Conservation (phyloP, 805 yeast species). For the Pichia scutulata region DNA sequence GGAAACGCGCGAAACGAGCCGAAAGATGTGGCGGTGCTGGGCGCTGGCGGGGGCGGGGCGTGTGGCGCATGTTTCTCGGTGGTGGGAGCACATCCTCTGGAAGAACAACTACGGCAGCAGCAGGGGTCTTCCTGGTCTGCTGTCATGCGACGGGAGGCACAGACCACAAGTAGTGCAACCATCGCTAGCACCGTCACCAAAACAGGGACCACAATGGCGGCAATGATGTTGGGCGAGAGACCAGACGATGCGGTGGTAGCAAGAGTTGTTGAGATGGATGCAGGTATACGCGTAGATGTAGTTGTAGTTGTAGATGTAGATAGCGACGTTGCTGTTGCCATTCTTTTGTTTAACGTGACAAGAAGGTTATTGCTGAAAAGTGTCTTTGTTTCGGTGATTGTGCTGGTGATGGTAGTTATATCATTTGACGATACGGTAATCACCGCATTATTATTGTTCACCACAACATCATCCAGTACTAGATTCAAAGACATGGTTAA, state of each 20-base stretch:
- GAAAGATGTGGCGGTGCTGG: not conserved
- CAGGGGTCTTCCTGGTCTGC: not conserved
- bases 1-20: not conserved
- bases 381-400: not conserved
- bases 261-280: not conserved
- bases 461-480: not conserved
- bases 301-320: not conserved
- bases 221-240: not conserved
- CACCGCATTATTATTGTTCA: not conserved
- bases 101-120: not conserved
- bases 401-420: constrained; percentile 3
- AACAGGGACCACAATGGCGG: constrained; percentile 15
- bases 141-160: not conserved
- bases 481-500: not conserved
- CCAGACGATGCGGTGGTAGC: not conserved
- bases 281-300: not conserved
- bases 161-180: not conserved
- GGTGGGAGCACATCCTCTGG: not conserved
- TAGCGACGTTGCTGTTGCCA: not conserved
- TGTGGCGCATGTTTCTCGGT: not conserved
- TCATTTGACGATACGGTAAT: not conserved
- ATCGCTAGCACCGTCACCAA: not conserved
- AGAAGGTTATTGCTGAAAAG: not conserved
- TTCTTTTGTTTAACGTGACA: not conserved
- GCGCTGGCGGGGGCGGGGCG: not conserved